Conservation (phyloP, 176 grass and related monocot species). For the Canna indica region DNA sequence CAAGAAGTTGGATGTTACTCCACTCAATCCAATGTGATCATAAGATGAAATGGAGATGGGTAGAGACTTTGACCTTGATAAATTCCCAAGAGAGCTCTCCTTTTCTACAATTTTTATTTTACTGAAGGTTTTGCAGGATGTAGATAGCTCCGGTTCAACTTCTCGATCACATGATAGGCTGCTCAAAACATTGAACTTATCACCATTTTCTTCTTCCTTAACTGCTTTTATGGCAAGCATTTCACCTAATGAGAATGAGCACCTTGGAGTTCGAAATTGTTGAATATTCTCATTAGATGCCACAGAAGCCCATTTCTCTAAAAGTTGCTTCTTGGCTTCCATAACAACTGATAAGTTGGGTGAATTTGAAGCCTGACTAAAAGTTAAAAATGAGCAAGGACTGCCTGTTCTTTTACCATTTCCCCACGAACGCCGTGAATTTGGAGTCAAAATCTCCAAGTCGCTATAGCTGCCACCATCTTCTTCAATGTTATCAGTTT, state of each 20-base stretch:
- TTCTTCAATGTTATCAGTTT: conserved; percentile 68
- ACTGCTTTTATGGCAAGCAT: conserved; percentile 58
- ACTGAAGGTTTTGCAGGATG: conserved; percentile 18
- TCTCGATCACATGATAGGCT: background rate
- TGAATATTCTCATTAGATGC: conserved; percentile 43
- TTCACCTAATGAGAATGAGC: conserved; percentile 81
- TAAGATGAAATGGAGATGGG: conserved; percentile 55
- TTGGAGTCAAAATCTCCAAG: conserved; percentile 40
- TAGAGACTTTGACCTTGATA: conserved; percentile 75
- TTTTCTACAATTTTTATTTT: conserved; percentile 24
- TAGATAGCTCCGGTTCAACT: conserved; percentile 32
- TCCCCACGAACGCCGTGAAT: conserved; percentile 56
- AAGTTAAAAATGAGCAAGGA: conserved; percentile 42
- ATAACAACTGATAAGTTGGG: conserved; percentile 69
- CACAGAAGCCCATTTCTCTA: conserved; percentile 60
- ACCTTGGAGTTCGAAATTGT: conserved; percentile 42
- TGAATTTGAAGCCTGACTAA: conserved; percentile 48
- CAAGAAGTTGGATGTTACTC: conserved; percentile 27
- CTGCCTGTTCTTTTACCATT: conserved; percentile 47
- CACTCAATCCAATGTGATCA: conserved; percentile 32
- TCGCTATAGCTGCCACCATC: conserved; percentile 43
- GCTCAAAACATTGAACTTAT: background rate
- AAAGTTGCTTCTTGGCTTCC: conserved; percentile 77
- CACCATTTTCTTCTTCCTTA: conserved; percentile 29
- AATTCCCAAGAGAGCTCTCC: conserved; percentile 27